Base-by-base conservation (phyloP, 257 asterid genomes). In the Lycium ferocissimum region DNA sequence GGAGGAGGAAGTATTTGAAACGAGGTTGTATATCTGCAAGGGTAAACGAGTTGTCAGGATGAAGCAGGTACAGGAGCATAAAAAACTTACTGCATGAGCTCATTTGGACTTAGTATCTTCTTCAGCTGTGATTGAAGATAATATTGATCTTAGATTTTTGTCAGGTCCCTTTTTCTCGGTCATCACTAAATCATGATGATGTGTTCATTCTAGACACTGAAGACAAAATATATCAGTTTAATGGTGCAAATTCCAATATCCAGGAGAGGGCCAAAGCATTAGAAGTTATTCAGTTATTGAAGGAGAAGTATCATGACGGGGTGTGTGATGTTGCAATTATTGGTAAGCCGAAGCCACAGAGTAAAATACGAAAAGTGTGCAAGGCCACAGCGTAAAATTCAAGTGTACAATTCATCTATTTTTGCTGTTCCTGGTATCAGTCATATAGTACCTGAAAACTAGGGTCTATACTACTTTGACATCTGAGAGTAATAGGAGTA, bases 241-340 rank as follows among this genome's bases (percentile, higher is more conserved):
- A 97, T 83, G 99, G 99, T 79, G 98, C 92, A 83, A 97, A 97
- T 91, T 95, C 99, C 79, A 95, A 87, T 87, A 97, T 97, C 75
- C 99, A 97, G 85, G 99, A 97, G 87, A 92, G 99, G 86, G 99
- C 99, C 82, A 97, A 95, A 89, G 93, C 99, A 83, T 88, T 97
- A 87, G 99, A 95, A 95, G 97, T 95, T 45, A 91, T 93, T 92
- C 98, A 97, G 87, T 90, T 86, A 89, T 85, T 97, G 89, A 97
- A 95, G 95, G 99, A 97, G 81, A 94, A 91, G 91, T 93, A 94
- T 91, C 99, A 95, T 54, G 98, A 91, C 53, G 99, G 98, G 45
- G 91, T 81, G 12, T 95, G 98, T 91, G 98, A 93, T 86, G 95
- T 97, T 89, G 98, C 98, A 69, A 93, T 95, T 86, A 96, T 97